A percentile compares a stretch with the other conserved stretches of the same genome.
These are phyloP conservation scores for Pyrenophora seminiperda DNA, from an alignment of 2,329 filamentous ascomycete species.

Conservation along the genomic window DNA sequence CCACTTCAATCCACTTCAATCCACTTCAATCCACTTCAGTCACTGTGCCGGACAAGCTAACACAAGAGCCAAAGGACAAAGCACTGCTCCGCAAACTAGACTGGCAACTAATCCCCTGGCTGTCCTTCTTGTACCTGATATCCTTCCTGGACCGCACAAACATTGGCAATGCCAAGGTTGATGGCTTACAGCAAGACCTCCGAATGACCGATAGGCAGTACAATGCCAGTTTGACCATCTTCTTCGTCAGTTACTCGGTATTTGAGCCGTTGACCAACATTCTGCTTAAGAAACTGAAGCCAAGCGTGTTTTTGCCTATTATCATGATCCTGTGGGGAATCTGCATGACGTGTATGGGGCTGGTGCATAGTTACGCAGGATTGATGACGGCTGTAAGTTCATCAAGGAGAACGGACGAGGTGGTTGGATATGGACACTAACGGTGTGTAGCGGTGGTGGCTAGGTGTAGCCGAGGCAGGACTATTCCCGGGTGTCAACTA, in stretches of 20 bases:
- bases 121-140: conserved; percentile 73
- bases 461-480: conserved; percentile 75
- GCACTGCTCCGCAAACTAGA: conserved; percentile 68
- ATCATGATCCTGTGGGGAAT: conserved; percentile 74
- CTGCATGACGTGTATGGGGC: conserved; percentile 71
- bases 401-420: too few relatives aligned
- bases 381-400: conserved; percentile 62
- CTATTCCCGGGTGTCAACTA: conserved; percentile 71
- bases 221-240: conserved; percentile 77
- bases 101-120: conserved; percentile 65
- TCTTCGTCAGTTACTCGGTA: conserved; percentile 83
- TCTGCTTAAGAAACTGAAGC: conserved; percentile 74
- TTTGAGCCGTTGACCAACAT: conserved; percentile 82
- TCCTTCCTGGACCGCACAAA: conserved; percentile 76
- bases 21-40: neutral
- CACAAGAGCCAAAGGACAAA: conserved; percentile 57
- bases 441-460: conserved; percentile 56
- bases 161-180: conserved; percentile 72
- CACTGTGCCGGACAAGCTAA: neutral
- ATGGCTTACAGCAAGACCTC: conserved; percentile 64
- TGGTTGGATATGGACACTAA: neutral
- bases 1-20: neutral
- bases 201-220: conserved; percentile 68
- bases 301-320: conserved; percentile 77
- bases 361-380: conserved; percentile 66